Evolutionary conservation across 257 asterid species (phyloP).

Genomic region (Solanum lycopersicoides): DNA sequence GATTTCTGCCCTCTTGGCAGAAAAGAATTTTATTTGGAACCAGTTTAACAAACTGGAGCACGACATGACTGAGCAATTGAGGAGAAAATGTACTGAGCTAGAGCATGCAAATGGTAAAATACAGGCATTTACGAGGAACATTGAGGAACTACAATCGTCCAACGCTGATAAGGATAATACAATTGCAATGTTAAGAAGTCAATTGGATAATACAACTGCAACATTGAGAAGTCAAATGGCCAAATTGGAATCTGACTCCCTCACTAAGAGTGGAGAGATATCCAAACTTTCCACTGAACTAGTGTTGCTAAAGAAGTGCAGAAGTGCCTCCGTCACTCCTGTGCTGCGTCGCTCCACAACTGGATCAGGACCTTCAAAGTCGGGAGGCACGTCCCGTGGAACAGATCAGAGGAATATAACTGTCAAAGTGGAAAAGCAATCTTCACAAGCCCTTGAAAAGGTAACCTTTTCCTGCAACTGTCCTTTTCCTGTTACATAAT

Average conservation of each 20-base stretch:
- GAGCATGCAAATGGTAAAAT: slow-evolving; percentile 50
- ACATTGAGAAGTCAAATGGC: slow-evolving; percentile 23
- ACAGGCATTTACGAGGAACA: slow-evolving; percentile 18
- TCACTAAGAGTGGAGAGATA: slow-evolving; percentile 39
- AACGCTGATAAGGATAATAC: slow-evolving; percentile 17
- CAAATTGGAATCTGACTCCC: slow-evolving; percentile 38
- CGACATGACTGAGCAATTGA: slow-evolving; percentile 27
- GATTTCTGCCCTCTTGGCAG: slow-evolving; percentile 47
- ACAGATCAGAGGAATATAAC: slow-evolving; percentile 2
- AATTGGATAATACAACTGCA: slow-evolving; percentile 21
- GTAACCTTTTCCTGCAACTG: slow-evolving; percentile 10
- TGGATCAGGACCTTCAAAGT: slow-evolving; percentile 4
- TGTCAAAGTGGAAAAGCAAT: slow-evolving; percentile 21
- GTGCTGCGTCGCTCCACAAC: slow-evolving; percentile 27
- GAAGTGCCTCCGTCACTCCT: slow-evolving; percentile 24
- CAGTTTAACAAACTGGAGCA: slow-evolving; percentile 58
- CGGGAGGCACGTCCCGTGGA: slow-evolving; percentile 13
- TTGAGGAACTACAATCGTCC: slow-evolving; percentile 41
- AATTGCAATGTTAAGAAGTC: slow-evolving; percentile 25
- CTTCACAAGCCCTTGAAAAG: slow-evolving; percentile 32
- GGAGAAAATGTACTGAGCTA: slow-evolving; percentile 31
- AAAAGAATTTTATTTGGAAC: slow-evolving; percentile 73
- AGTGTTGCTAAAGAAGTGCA: slow-evolving; percentile 30
- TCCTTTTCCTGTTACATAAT: background rate
- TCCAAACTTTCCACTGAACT: slow-evolving; percentile 36